Evolutionary conservation across 768 basidiomycete genomes (phyloP), one percentile per base, ranked within the genome.

Genomic region (Mycena indigotica): DNA sequence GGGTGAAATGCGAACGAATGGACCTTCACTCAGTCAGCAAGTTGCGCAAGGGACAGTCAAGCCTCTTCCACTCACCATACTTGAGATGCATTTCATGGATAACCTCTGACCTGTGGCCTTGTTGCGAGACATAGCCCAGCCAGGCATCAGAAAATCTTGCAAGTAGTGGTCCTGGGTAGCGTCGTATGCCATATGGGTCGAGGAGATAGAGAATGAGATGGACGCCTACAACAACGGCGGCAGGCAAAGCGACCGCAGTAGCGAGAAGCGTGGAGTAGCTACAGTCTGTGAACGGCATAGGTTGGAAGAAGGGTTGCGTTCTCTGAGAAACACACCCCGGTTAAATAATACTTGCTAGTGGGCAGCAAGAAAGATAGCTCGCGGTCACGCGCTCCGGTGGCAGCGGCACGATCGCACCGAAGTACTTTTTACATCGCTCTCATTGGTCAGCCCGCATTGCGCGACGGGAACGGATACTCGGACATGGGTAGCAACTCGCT

Each of bases 61-160:
- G 30, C 29, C 26, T 29, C 21, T 44, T 38, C 10, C 13, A 46
- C 79, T 52, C 66, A 87, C 93, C 93, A 57, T 92, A 82, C 75
- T 84, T 85, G 68, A 78, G 67, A 67, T 95, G 93, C 65, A 89
- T 71, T 51, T 81, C 67, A 65, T 95, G 91, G 3, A 95, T 84
- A 13, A 78, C 70, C 64, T 91, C 86, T 8, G 86, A 90, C 44
- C 92, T 84, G 61, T 89, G 87, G 1, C 92, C 91, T n/a, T 78
- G 72, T 44, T 84, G 84, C 29, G 79, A 74, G 29, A 84, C 76
- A 64, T 77, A 81, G 35, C 85, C 89, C 17, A 95, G 73, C 91
- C 91, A 94, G 2, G 80, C 58, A 67, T 89, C 86, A 10, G 87
- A 82, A 66, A 92, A 84, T 65, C 80, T 84, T 32, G 92, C 92